These are phyloP conservation scores for Corylus heterophylla DNA, from an alignment of 306 rosid species.

Conservation along the genomic window DNA sequence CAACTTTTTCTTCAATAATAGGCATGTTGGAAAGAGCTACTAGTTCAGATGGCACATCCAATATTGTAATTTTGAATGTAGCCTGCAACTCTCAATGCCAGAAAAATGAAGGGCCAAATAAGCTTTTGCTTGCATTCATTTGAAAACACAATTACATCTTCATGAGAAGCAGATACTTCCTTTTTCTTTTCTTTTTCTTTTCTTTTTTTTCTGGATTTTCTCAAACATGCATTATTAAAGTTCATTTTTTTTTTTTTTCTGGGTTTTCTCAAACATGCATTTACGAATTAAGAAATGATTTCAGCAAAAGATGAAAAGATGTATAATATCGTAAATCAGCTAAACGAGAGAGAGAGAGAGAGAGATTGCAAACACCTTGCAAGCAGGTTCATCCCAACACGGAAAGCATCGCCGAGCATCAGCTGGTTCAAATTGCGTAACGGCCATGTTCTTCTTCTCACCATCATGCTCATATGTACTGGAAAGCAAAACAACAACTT, in stretches of 20 bases:
- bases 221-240: background rate
- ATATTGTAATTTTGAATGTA: constrained; percentile 69
- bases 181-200: background rate
- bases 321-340: background rate
- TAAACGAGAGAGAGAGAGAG: constrained; percentile 2
- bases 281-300: background rate
- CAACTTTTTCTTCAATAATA: constrained; percentile 61
- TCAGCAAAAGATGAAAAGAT: background rate
- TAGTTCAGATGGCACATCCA: constrained; percentile 79
- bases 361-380: constrained; percentile 59
- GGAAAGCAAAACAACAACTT: constrained; percentile 11
- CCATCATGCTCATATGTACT: constrained; percentile 78
- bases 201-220: background rate
- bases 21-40: constrained; percentile 97
- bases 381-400: constrained; percentile 99
- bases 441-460: constrained; percentile 93
- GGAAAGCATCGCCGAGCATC: constrained; percentile 99
- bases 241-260: no score
- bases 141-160: background rate
- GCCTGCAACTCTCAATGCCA: constrained; percentile 59
- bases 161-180: no score
- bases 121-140: background rate
- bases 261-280: no score
- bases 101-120: background rate
- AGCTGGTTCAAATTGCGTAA: constrained; percentile 96